Conservation (phyloP, 305 asterid species). For the Rubia tinctorum region DNA sequence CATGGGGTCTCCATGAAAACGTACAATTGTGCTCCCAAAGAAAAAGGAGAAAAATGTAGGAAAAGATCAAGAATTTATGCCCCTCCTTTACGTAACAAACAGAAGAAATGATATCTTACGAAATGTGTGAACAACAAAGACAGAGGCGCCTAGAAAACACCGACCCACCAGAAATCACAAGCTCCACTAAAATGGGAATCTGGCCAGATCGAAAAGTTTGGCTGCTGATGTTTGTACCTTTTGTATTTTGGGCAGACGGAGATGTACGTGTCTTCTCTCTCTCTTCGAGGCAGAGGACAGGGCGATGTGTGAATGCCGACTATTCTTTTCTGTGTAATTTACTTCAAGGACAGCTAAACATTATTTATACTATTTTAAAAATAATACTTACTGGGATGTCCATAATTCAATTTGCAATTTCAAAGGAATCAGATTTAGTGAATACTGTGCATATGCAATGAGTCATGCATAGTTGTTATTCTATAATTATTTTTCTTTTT, state of each 20-base stretch:
- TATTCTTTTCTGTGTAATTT: not conserved
- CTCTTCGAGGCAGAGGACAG: not conserved
- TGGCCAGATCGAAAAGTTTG: conserved; percentile 26
- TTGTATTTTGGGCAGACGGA: conserved; percentile 9
- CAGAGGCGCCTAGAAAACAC: conserved; percentile 15
- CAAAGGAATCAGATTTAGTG: not conserved
- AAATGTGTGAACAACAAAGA: conserved; percentile 6
- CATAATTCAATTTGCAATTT: not conserved
- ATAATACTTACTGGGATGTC: too few relatives aligned
- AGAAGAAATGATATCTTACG: not conserved
- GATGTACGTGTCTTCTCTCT: conserved; percentile 22
- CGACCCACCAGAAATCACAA: conserved; percentile 19
- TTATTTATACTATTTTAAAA: too few relatives aligned
- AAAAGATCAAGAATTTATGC: not conserved
- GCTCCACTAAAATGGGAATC: conserved; percentile 15
- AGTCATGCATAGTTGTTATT: too few relatives aligned
- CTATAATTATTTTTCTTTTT: too few relatives aligned
- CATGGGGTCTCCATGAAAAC: not conserved
- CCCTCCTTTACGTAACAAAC: not conserved
- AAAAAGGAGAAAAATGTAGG: not conserved
- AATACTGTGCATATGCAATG: too few relatives aligned
- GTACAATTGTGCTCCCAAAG: not conserved
- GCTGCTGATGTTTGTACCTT: not conserved
- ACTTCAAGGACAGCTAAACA: not conserved
- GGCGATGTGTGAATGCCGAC: conserved; percentile 8